Conservation (phyloP, 495 filamentous ascomycete species). For the Aspergillus homomorphus region DNA sequence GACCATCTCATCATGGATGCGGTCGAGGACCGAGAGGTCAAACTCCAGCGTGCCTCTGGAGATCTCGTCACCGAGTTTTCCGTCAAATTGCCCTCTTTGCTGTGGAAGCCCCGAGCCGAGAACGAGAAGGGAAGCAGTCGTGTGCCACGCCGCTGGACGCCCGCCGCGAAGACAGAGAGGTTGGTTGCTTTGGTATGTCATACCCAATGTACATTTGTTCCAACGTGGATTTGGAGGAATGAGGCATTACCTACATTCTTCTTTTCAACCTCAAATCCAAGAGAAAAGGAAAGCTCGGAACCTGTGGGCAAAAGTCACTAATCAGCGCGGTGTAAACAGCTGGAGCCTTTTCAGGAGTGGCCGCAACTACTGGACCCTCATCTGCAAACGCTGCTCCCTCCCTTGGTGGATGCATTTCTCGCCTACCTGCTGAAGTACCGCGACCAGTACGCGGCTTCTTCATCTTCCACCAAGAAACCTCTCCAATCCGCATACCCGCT, state of each 20-base stretch:
- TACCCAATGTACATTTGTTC: too few species aligned
- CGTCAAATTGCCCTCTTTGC: slow-evolving; percentile 47
- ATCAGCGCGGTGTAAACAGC: slow-evolving; percentile 40
- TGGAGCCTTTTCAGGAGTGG: slow-evolving; percentile 93
- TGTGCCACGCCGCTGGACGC: slow-evolving; percentile 42
- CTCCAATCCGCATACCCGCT: slow-evolving; percentile 49
- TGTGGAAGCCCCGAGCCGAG: slow-evolving; percentile 39
- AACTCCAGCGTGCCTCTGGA: slow-evolving; percentile 66
- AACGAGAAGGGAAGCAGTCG: slow-evolving; percentile 26
- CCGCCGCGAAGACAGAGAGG: slow-evolving; percentile 38
- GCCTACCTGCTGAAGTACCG: slow-evolving; percentile 53
- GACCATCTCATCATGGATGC: slow-evolving; percentile 41
- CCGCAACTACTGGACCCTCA: slow-evolving; percentile 94
- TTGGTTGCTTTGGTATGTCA: slow-evolving; percentile 42
- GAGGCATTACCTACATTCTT: too few species aligned
- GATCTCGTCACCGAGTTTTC: slow-evolving; percentile 65
- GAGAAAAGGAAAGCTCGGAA: too few species aligned
- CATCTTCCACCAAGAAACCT: slow-evolving; percentile 29
- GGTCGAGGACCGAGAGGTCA: slow-evolving; percentile 62
- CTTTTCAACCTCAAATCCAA: too few species aligned
- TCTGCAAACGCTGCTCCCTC: slow-evolving; percentile 68
- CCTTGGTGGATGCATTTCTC: slow-evolving; percentile 70
- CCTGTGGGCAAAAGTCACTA: too few species aligned
- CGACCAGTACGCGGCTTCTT: slow-evolving; percentile 34
- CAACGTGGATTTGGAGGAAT: too few species aligned